Percentiles rank a stretch among this genome's conserved stretches.
These are phyloP conservation scores for Termitomyces sp. DNA, from an alignment of 768 basidiomycete species.

Conservation along the genomic window DNA sequence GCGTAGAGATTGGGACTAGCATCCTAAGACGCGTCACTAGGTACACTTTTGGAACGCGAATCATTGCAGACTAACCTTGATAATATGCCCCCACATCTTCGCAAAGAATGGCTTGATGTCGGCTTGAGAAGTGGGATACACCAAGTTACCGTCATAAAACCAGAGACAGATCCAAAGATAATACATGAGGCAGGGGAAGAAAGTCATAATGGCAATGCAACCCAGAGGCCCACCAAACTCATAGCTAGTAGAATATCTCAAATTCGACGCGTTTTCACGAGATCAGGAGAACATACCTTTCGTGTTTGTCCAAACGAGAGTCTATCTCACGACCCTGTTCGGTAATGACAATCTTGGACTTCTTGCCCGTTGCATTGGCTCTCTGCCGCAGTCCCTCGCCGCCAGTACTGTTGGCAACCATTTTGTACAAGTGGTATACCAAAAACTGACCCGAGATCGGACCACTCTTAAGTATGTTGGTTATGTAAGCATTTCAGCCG, in stretches of 20 bases:
- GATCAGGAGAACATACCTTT: slow-evolving; percentile 36
- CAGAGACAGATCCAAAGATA: slow-evolving; percentile 97
- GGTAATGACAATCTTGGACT: slow-evolving; percentile 39
- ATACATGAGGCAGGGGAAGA: slow-evolving; percentile 95
- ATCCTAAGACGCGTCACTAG: slow-evolving; percentile 48
- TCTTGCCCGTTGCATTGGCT: slow-evolving; percentile 18
- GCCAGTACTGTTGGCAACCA: slow-evolving; percentile 15
- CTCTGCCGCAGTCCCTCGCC: slow-evolving; percentile 18
- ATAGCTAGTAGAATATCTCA: slow-evolving; percentile 50
- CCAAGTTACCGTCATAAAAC: slow-evolving; percentile 88
- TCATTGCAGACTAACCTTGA: slow-evolving; percentile 46
- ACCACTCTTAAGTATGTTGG: slow-evolving; percentile 9
- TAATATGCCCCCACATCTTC: slow-evolving; percentile 83
- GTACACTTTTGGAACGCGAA: neutral
- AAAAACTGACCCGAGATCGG: slow-evolving; percentile 9
- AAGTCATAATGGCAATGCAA: slow-evolving; percentile 88
- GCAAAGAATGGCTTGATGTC: slow-evolving; percentile 76
- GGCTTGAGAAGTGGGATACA: slow-evolving; percentile 60
- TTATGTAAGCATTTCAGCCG: slow-evolving; percentile 6
- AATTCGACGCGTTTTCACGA: neutral
- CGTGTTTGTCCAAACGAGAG: slow-evolving; percentile 68
- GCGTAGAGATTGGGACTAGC: slow-evolving; percentile 88
- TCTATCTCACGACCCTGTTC: slow-evolving; percentile 75
- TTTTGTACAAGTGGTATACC: neutral
- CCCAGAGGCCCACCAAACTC: slow-evolving; percentile 97